A percentile compares a stretch with the other conserved stretches of the same genome.
These are phyloP conservation scores for Cyberlindnera mycetangii DNA, from an alignment of 805 yeast genomes.

Conservation along the genomic window DNA sequence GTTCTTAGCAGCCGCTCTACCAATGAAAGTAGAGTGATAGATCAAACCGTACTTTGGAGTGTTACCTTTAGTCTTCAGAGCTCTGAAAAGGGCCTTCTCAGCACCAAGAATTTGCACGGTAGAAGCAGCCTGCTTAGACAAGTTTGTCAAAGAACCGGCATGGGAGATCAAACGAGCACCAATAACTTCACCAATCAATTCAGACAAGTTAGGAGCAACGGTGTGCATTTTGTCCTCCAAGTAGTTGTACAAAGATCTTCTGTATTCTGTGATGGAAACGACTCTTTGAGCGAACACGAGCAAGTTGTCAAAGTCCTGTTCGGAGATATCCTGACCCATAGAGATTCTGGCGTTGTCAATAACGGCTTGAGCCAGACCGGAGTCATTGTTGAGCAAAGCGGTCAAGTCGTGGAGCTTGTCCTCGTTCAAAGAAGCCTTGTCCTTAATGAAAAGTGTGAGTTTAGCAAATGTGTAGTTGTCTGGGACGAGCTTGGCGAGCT, in stretches of 20 bases:
- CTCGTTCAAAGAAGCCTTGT: slow-evolving; percentile 78
- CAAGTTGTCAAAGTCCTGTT: slow-evolving; percentile 90
- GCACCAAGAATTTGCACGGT: slow-evolving; percentile 99
- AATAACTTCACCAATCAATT: slow-evolving; percentile 96
- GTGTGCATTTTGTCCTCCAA: slow-evolving; percentile 94
- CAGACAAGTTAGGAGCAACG: slow-evolving; percentile 96
- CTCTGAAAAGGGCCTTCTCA: slow-evolving; percentile 98
- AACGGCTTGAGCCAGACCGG: slow-evolving; percentile 86
- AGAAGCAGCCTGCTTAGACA: slow-evolving; percentile 98
- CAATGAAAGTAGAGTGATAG: slow-evolving; percentile 95
- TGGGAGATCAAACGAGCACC: slow-evolving; percentile 98
- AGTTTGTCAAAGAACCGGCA: slow-evolving; percentile 94
- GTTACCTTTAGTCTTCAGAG: slow-evolving; percentile 96
- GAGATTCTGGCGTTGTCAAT: slow-evolving; percentile 95
- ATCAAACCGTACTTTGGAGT: slow-evolving; percentile 98
- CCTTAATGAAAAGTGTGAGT: slow-evolving; percentile 77
- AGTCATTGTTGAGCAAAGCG: slow-evolving; percentile 76
- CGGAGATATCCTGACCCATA: slow-evolving; percentile 98
- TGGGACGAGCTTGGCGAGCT: slow-evolving; percentile 95
- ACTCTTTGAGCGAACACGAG: slow-evolving; percentile 91
- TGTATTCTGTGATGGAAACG: slow-evolving; percentile 86
- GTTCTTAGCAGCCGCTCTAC: slow-evolving; percentile 95
- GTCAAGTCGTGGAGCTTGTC: slow-evolving; percentile 89
- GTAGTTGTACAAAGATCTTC: slow-evolving; percentile 78
- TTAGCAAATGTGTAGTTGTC: slow-evolving; percentile 97